Evolutionary conservation across 345 rosid genomes (phyloP).

Genomic region (Odontarrhena argentea): DNA sequence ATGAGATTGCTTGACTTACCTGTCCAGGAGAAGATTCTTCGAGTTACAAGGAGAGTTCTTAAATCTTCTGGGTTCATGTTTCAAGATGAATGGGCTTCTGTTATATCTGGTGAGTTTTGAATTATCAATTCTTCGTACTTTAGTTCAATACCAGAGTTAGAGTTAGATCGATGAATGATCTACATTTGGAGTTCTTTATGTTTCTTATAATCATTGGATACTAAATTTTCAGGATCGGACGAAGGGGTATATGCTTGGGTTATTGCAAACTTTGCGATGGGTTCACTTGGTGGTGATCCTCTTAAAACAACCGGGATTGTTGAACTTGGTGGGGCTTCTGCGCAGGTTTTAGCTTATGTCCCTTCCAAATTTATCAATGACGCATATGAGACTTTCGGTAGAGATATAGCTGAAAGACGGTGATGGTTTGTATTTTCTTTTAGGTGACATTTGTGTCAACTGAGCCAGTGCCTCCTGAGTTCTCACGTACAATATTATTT

Average conservation of each 20-base stretch:
- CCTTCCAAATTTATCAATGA: neutral
- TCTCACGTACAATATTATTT: conserved; percentile 59
- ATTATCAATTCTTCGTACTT: neutral
- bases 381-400: conserved; percentile 4
- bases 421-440: conserved; percentile 15
- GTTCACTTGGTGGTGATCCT: conserved; percentile 87
- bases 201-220: conserved; percentile 11
- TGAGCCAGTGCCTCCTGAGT: conserved; percentile 78
- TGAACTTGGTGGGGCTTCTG: conserved; percentile 99
- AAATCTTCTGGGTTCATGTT: conserved; percentile 71
- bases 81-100: conserved; percentile 78
- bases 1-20: conserved; percentile 64
- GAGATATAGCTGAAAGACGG: neutral
- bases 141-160: neutral
- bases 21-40: conserved; percentile 59
- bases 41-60: conserved; percentile 55
- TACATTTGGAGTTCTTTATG: too few species aligned
- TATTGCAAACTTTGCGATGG: conserved; percentile 80
- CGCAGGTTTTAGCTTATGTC: conserved; percentile 60
- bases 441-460: conserved; percentile 84
- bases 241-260: conserved; percentile 98
- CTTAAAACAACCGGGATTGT: conserved; percentile 79
- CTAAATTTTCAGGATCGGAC: conserved; percentile 62
- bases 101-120: conserved; percentile 64
- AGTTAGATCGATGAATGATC: conserved; percentile 6